Evolutionary conservation across 2,329 filamentous ascomycete genomes (phyloP).

Genomic region (Bipolaris cookei): DNA sequence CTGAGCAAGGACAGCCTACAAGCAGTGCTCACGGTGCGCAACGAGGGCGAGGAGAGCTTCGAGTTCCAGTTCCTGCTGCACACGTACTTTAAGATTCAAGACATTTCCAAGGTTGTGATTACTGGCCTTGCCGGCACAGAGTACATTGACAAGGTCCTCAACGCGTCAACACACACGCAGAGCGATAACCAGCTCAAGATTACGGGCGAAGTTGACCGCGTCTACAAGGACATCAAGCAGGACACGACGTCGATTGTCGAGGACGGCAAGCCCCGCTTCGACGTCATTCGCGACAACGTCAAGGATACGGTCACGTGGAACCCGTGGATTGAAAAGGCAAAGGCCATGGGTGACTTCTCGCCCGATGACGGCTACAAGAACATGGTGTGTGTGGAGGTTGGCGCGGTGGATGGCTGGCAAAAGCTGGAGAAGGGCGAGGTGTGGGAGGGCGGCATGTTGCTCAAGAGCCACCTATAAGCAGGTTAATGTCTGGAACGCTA

Average conservation of each 20-base stretch:
- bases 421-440: constrained; percentile 79
- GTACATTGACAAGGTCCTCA: constrained; percentile 84
- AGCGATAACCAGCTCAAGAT: constrained; percentile 71
- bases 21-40: constrained; percentile 85
- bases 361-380: constrained; percentile 90
- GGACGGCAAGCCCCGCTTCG: constrained; percentile 68
- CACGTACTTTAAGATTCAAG: constrained; percentile 85
- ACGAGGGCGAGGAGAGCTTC: constrained; percentile 81
- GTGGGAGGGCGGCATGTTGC: constrained; percentile 68
- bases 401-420: constrained; percentile 80
- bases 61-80: constrained; percentile 93
- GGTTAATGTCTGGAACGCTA: neutral
- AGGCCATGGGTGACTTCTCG: constrained; percentile 81
- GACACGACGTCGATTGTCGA: constrained; percentile 69
- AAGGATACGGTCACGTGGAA: constrained; percentile 96
- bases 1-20: constrained; percentile 75
- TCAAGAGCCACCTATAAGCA: constrained; percentile 52
- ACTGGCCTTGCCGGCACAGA: constrained; percentile 76
- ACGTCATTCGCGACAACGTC: constrained; percentile 82
- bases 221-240: constrained; percentile 74
- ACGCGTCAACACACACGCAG: constrained; percentile 68
- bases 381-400: constrained; percentile 95
- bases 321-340: constrained; percentile 86
- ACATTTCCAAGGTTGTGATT: constrained; percentile 76
- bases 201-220: constrained; percentile 80